Conservation (phyloP, 2,329 filamentous ascomycete species). For the Fragosphaeria purpurea region DNA sequence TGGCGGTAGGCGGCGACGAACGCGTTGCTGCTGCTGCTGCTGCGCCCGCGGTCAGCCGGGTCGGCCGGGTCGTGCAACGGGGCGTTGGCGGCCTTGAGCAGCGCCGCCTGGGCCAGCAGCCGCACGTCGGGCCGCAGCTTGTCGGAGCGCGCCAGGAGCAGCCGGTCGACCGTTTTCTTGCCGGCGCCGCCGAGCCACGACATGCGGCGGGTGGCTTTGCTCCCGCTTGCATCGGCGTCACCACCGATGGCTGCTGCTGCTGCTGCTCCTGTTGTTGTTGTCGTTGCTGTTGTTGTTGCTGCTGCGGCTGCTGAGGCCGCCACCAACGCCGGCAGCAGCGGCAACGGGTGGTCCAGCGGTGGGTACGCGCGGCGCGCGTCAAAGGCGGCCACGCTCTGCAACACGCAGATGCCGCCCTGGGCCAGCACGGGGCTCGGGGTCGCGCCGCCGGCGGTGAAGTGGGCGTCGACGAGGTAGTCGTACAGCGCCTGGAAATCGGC, state of each 20-base stretch:
- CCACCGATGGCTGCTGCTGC: too few relatives aligned
- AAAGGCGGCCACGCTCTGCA: slow-evolving; percentile 59
- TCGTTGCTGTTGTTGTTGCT: slow-evolving; percentile 16
- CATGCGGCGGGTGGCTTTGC: slow-evolving; percentile 22
- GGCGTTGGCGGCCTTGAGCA: slow-evolving; percentile 41
- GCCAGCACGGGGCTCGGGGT: slow-evolving; percentile 44
- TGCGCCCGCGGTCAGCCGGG: too few relatives aligned
- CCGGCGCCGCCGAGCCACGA: slow-evolving; percentile 33
- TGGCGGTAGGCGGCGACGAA: slow-evolving; percentile 59
- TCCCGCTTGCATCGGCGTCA: too few relatives aligned
- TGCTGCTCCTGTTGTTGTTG: slow-evolving; percentile 18
- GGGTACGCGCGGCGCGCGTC: slow-evolving; percentile 50
- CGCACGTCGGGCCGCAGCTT: slow-evolving; percentile 38
- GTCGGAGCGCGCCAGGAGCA: slow-evolving; percentile 15
- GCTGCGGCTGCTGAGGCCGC: neutral
- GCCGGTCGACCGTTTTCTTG: slow-evolving; percentile 11
- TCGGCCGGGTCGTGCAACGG: too few relatives aligned
- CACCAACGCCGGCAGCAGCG: slow-evolving; percentile 52
- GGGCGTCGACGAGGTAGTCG: slow-evolving; percentile 57
- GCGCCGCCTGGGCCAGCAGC: slow-evolving; percentile 40
- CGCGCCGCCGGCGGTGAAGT: slow-evolving; percentile 37
- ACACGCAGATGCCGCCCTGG: slow-evolving; percentile 58
- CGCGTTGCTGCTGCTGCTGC: slow-evolving; percentile 33
- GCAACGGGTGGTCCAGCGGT: slow-evolving; percentile 54
- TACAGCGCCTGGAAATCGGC: slow-evolving; percentile 64